These are phyloP conservation scores for Tylopilus vinaceipallidus DNA, from an alignment of 768 basidiomycete species.

Conservation along the genomic window DNA sequence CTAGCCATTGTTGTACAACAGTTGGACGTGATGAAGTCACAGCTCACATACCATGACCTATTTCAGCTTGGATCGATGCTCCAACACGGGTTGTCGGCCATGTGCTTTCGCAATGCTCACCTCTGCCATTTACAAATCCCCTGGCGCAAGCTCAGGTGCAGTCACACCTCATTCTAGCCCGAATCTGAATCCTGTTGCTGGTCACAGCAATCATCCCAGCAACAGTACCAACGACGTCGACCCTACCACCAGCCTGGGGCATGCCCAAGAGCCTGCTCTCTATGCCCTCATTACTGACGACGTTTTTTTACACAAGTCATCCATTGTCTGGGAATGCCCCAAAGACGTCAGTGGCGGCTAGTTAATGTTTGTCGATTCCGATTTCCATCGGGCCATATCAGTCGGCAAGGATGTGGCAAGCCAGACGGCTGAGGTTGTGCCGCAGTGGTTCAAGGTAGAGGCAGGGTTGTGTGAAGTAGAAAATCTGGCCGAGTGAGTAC, in stretches of 20 bases:
- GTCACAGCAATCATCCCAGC: neutral
- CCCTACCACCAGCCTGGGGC: neutral
- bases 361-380: constrained; percentile 74
- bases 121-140: constrained; percentile 79
- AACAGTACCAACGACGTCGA: neutral
- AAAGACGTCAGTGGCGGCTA: constrained; percentile 79
- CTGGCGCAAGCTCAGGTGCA: neutral
- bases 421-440: constrained; percentile 55
- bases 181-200: neutral
- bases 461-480: constrained; percentile 37
- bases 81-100: constrained; percentile 60
- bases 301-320: constrained; percentile 71
- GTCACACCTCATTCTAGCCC: neutral
- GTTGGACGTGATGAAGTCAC: constrained; percentile 72
- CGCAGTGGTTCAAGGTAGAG: constrained; percentile 48
- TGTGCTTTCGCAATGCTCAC: constrained; percentile 89
- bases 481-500: constrained; percentile 62
- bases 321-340: constrained; percentile 87
- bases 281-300: constrained; percentile 87
- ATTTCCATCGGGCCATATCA: constrained; percentile 61
- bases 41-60: constrained; percentile 85
- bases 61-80: constrained; percentile 65
- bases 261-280: constrained; percentile 43
- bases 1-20: constrained; percentile 64
- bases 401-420: constrained; percentile 82